Percentiles rank a stretch among this genome's conserved stretches.
These are phyloP conservation scores for Buddleja alternifolia DNA, from an alignment of 257 asterid genomes.

Conservation along the genomic window DNA sequence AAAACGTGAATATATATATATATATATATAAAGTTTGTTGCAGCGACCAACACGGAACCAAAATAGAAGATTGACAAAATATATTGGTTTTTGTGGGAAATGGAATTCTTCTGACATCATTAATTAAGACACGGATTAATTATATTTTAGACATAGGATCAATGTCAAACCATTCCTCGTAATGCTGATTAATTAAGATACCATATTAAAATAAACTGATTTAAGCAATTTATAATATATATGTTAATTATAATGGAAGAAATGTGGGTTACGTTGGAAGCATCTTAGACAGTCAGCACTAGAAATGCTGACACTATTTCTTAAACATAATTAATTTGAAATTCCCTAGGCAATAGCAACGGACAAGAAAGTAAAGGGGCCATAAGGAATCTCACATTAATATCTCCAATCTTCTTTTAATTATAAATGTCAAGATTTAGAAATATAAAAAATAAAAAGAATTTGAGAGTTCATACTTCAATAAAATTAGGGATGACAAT, in stretches of 20 bases:
- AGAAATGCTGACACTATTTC: background rate
- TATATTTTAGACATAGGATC: background rate
- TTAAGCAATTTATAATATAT: background rate
- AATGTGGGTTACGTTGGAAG: slow-evolving; percentile 6
- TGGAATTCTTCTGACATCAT: slow-evolving; percentile 17
- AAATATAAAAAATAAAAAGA: too few relatives aligned
- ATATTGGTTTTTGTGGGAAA: background rate
- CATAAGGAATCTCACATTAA: too few relatives aligned
- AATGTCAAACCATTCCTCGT: background rate
- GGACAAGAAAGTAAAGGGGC: too few relatives aligned
- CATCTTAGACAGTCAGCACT: background rate
- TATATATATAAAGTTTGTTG: background rate
- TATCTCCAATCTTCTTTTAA: too few relatives aligned
- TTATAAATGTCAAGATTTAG: too few relatives aligned
- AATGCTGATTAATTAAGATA: slow-evolving; percentile 8
- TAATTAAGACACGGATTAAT: background rate
- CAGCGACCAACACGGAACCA: slow-evolving; percentile 1
- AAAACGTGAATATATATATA: too few relatives aligned
- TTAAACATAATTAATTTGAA: background rate
- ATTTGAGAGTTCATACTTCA: too few relatives aligned
- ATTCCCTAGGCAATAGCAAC: background rate
- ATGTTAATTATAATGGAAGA: background rate
- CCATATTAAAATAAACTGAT: background rate
- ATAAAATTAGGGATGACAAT: too few relatives aligned
- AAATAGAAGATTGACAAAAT: slow-evolving; percentile 1